Conservation (phyloP, 2,329 filamentous ascomycete species). For the Aspergillus glaucus region DNA sequence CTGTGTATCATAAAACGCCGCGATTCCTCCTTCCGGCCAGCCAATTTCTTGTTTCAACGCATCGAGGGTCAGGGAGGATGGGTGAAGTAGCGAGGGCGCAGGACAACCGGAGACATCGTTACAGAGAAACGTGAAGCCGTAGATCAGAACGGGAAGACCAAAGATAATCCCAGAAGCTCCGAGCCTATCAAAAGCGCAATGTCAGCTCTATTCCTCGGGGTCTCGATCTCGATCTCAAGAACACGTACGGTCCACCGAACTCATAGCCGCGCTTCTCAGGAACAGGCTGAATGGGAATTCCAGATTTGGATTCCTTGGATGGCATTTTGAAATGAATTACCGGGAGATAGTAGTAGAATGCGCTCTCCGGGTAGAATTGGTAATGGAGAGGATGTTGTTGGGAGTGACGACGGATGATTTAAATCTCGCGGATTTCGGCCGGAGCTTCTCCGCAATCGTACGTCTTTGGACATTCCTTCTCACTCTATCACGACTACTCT, state of each 20-base stretch:
- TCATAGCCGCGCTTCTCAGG: constrained; percentile 42
- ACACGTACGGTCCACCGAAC: constrained; percentile 42
- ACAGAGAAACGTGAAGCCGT: constrained; percentile 72
- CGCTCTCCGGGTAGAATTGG: background rate
- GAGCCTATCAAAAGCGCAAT: constrained; percentile 45
- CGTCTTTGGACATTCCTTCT: background rate
- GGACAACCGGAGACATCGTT: constrained; percentile 90
- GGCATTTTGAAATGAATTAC: constrained; percentile 17
- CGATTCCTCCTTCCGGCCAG: constrained; percentile 68
- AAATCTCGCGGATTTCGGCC: constrained; percentile 7
- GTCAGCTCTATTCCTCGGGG: constrained; percentile 5
- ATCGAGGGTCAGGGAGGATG: constrained; percentile 63
- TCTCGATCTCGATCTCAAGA: background rate
- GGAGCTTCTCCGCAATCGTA: constrained; percentile 12
- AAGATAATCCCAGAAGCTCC: constrained; percentile 74
- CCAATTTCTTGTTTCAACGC: constrained; percentile 73
- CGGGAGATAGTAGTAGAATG: background rate
- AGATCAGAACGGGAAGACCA: constrained; percentile 70
- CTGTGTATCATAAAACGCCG: constrained; percentile 63
- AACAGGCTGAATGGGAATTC: constrained; percentile 28
- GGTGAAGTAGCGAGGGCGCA: constrained; percentile 69
- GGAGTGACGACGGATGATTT: constrained; percentile 16
- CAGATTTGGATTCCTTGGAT: constrained; percentile 27
- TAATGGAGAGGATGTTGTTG: background rate
- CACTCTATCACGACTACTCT: too few species aligned